Evolutionary conservation across 495 filamentous ascomycete species (phyloP), one percentile per base, ranked within the genome.

Genomic region (Cenococcum geophilum): DNA sequence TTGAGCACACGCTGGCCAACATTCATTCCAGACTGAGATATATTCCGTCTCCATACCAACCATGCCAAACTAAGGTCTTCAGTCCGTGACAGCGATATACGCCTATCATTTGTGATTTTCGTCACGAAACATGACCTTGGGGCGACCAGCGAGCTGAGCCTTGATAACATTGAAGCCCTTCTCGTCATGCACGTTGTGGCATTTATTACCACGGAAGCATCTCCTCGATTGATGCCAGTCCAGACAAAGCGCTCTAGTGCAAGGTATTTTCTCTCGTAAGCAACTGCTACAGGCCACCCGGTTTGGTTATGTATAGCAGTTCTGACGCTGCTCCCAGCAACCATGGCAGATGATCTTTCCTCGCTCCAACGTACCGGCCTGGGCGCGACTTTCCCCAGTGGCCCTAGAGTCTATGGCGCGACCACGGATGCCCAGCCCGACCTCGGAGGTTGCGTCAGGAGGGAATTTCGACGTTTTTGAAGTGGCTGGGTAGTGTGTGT

Each of bases 331-430:
- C 49, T 52, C 25, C 49, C 49, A 52, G 49, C 49, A 52, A 6
- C 25, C 25, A 23, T 52, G 49, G 23, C 49, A 52, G 9, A 52
- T 32, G 49, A 52, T 25, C 49, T 52, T 52, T 16, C 49, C 49
- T 6, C 21, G 25, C 4, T 16, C 40, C 4, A 18, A 45, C 40
- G 40, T 4, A 45, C 40, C 12, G 11, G 1, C 14, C 18, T 45
- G 40, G n/a, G n/a, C n/a, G n/a, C n/a, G n/a, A n/a, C n/a, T n/a
- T n/a, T n/a, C n/a, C n/a, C n/a, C n/a, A 45, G 4, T 45, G 11
- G 3, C 14, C 11, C 40, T 18, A 18, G 40, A 4, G 3, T 1
- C 40, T 10, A 16, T 18, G 4, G 40, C 40, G 4, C 18, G 40
- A 4, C 40, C 40, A 10, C 40, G 40, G 40, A 45, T 45, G 11